Conservation (phyloP, 2,329 filamentous ascomycete genomes). For the Trichoderma pleuroti region DNA sequence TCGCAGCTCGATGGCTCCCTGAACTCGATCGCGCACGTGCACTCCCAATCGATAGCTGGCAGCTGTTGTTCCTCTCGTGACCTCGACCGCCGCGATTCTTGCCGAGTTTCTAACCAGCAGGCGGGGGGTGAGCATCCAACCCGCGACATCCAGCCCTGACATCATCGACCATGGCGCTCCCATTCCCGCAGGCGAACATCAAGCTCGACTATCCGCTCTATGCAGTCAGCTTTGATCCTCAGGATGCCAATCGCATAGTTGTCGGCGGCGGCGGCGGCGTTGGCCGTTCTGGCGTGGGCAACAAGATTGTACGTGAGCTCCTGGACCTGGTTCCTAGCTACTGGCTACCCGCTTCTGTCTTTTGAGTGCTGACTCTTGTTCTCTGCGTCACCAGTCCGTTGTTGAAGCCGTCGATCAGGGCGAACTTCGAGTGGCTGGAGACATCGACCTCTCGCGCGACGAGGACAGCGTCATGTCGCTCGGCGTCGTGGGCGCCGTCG, state of each 20-base stretch:
- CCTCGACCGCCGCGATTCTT: neutral
- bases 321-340: neutral
- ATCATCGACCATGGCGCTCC: constrained; percentile 34
- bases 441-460: constrained; percentile 74
- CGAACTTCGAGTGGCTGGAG: constrained; percentile 61
- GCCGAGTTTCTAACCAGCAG: neutral
- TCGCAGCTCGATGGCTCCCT: constrained; percentile 2
- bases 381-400: constrained; percentile 51
- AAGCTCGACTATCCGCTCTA: constrained; percentile 81
- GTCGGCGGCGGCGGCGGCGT: constrained; percentile 87
- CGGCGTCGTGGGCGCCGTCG: constrained; percentile 59
- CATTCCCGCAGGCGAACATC: constrained; percentile 54
- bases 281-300: constrained; percentile 74
- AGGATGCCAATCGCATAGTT: constrained; percentile 70
- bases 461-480: constrained; percentile 89
- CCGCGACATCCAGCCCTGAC: constrained; percentile 1
- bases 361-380: neutral
- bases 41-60: neutral
- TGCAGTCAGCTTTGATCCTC: constrained; percentile 81
- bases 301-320: constrained; percentile 67
- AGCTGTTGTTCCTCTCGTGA: neutral
- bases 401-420: constrained; percentile 66
- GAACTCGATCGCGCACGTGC: neutral
- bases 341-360: neutral
- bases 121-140: neutral